Conservation (phyloP, 106 monocot genomes). For the Iris macrosiphon region DNA sequence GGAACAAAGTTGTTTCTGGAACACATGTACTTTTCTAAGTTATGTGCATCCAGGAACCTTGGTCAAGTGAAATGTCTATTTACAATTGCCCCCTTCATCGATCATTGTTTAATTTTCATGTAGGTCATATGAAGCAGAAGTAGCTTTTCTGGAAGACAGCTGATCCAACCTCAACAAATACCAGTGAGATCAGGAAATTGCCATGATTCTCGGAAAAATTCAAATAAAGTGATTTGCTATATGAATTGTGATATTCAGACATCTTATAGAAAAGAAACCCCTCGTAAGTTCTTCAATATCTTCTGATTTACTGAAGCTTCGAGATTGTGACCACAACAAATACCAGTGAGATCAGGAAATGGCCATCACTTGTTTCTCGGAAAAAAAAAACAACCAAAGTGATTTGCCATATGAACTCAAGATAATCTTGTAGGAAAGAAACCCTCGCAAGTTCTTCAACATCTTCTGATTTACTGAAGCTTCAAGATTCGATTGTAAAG, state of each 20-base stretch:
- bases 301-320: too few relatives aligned
- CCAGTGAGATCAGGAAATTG: too few relatives aligned
- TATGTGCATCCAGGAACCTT: background rate
- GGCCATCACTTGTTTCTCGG: constrained; percentile 8
- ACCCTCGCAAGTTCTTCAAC: too few relatives aligned
- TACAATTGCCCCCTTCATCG: background rate
- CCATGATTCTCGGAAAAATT: too few relatives aligned
- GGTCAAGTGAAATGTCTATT: background rate
- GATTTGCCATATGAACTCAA: constrained; percentile 56
- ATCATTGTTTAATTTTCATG: background rate
- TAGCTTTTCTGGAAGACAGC: constrained; percentile 51
- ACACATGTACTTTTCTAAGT: constrained; percentile 52
- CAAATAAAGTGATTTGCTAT: too few relatives aligned
- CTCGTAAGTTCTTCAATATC: too few relatives aligned
- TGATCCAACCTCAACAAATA: too few relatives aligned
- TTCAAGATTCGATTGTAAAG: too few relatives aligned
- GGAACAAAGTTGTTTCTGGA: constrained; percentile 89
- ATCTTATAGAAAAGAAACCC: too few relatives aligned
- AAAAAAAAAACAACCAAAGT: constrained; percentile 17
- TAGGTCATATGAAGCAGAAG: constrained; percentile 83
- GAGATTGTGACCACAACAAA: constrained; percentile 4
- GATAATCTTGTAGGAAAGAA: too few relatives aligned
- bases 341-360: background rate
- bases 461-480: too few relatives aligned
- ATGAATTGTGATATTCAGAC: too few relatives aligned